These are phyloP conservation scores for Lactarius evosmus DNA, from an alignment of 768 basidiomycete genomes.

Conservation along the genomic window DNA sequence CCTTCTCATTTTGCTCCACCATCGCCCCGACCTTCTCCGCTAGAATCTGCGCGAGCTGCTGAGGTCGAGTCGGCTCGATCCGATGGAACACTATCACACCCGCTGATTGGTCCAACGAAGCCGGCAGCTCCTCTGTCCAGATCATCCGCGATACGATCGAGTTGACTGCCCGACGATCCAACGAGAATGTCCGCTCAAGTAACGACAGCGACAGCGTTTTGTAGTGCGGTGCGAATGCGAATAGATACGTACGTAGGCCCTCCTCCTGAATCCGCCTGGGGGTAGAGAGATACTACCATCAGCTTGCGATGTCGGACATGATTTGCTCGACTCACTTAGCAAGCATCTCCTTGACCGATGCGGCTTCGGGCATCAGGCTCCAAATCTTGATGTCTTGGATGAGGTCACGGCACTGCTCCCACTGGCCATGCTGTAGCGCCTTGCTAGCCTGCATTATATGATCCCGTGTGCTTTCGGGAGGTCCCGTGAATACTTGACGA, in stretches of 20 bases:
- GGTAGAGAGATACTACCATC: slow-evolving; percentile 2
- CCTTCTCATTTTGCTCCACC: slow-evolving; percentile 92
- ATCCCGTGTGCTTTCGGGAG: slow-evolving; percentile 97
- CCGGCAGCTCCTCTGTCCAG: slow-evolving; percentile 92
- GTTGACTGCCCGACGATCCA: slow-evolving; percentile 76
- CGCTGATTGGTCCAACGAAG: slow-evolving; percentile 88
- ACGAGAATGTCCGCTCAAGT: slow-evolving; percentile 82
- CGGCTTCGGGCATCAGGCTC: slow-evolving; percentile 90
- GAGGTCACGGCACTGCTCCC: slow-evolving; percentile 92
- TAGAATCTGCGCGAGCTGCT: slow-evolving; percentile 85
- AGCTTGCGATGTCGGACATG: neutral
- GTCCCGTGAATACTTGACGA: slow-evolving; percentile 95
- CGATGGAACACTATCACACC: slow-evolving; percentile 93
- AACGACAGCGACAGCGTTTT: slow-evolving; percentile 84
- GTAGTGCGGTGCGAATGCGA: slow-evolving; percentile 96
- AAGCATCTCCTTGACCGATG: slow-evolving; percentile 90
- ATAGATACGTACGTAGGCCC: slow-evolving; percentile 92
- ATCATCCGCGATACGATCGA: slow-evolving; percentile 98
- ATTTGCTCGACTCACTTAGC: slow-evolving; percentile 58
- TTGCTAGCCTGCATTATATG: slow-evolving; percentile 99
- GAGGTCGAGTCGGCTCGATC: slow-evolving; percentile 80
- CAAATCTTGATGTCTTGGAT: slow-evolving; percentile 97
- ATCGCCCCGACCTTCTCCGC: slow-evolving; percentile 83
- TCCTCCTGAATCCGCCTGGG: slow-evolving; percentile 97
- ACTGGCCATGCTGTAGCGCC: slow-evolving; percentile 93